These are phyloP conservation scores for Sarocladium brachiariae DNA, from an alignment of 2,329 filamentous ascomycete genomes.

Conservation along the genomic window DNA sequence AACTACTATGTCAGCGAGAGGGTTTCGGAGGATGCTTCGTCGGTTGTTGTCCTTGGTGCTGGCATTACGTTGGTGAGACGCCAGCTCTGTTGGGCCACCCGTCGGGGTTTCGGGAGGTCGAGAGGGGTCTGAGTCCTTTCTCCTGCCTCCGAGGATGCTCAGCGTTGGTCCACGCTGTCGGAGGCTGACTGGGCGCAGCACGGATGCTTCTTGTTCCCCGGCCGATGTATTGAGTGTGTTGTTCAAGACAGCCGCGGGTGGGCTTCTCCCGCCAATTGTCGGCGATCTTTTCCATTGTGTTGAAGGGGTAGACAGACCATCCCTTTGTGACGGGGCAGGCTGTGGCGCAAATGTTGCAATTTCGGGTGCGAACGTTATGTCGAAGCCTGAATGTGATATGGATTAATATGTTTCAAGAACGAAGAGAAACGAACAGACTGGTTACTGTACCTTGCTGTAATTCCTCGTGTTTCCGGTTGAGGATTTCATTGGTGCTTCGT, in stretches of 20 bases:
- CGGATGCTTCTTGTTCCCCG: constrained; percentile 41
- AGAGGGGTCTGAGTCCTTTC: constrained; percentile 31
- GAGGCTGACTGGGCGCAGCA: constrained; percentile 43
- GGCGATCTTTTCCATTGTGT: constrained; percentile 45
- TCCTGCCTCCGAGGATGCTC: constrained; percentile 50
- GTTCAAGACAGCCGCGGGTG: constrained; percentile 22
- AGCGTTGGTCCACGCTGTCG: constrained; percentile 43
- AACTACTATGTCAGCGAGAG: neutral
- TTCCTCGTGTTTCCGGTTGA: constrained; percentile 49
- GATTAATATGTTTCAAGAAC: constrained; percentile 14
- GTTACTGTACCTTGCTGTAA: constrained; percentile 55
- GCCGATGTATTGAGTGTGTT: constrained; percentile 24
- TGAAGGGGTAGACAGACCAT: constrained; percentile 34
- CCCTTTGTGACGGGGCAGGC: constrained; percentile 25
- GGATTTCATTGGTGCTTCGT: constrained; percentile 54
- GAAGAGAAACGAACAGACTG: constrained; percentile 10
- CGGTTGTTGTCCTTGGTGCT: constrained; percentile 8
- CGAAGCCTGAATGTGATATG: constrained; percentile 44
- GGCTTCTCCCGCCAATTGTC: constrained; percentile 28
- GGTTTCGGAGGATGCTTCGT: constrained; percentile 14
- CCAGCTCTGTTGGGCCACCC: constrained; percentile 14
- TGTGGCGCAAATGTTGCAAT: constrained; percentile 54
- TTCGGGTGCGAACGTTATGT: constrained; percentile 57
- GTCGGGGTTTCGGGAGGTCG: constrained; percentile 13
- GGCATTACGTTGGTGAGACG: neutral